Evolutionary conservation across 1,284 basidiomycete genomes (phyloP).

Genomic region (Gomphus sp.): DNA sequence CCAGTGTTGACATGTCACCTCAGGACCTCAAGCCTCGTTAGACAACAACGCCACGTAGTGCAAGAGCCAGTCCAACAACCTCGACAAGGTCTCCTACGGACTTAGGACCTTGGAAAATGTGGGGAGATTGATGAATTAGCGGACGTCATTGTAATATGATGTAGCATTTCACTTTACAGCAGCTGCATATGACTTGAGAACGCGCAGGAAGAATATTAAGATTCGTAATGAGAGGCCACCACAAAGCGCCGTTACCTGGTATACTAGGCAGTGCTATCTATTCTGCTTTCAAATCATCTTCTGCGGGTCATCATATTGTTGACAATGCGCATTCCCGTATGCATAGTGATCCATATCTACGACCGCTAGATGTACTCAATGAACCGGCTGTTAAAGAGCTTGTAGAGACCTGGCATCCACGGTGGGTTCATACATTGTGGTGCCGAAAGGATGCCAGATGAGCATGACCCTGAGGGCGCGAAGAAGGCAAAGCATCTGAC

Average conservation of each 20-base stretch:
- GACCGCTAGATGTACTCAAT: slow-evolving; percentile 53
- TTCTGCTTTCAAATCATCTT: slow-evolving; percentile 40
- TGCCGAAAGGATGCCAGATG: slow-evolving; percentile 55
- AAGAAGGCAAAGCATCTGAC: slow-evolving; percentile 34
- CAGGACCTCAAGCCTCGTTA: too few species aligned
- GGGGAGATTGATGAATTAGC: too few species aligned
- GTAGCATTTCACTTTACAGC: too few species aligned
- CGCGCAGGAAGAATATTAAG: too few species aligned
- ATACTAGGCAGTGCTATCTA: slow-evolving; percentile 63
- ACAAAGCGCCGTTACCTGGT: slow-evolving; percentile 35
- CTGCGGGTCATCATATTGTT: slow-evolving; percentile 31
- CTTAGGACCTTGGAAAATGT: too few species aligned
- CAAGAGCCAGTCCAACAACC: too few species aligned
- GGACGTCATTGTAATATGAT: too few species aligned
- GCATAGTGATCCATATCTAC: slow-evolving; percentile 32
- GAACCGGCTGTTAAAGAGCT: slow-evolving; percentile 33
- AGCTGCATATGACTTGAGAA: too few species aligned
- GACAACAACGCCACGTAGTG: too few species aligned
- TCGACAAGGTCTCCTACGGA: too few species aligned
- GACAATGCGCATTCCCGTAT: slow-evolving; percentile 23
- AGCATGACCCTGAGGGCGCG: slow-evolving; percentile 60
- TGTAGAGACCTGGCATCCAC: slow-evolving; percentile 40
- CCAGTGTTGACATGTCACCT: too few species aligned
- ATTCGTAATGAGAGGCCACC: too few species aligned
- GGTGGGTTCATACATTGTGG: slow-evolving; percentile 79